Evolutionary conservation across 1,139 yeast species (phyloP), one percentile per base, ranked within the genome.

Genomic region (Yamadazyma epiphylla): DNA sequence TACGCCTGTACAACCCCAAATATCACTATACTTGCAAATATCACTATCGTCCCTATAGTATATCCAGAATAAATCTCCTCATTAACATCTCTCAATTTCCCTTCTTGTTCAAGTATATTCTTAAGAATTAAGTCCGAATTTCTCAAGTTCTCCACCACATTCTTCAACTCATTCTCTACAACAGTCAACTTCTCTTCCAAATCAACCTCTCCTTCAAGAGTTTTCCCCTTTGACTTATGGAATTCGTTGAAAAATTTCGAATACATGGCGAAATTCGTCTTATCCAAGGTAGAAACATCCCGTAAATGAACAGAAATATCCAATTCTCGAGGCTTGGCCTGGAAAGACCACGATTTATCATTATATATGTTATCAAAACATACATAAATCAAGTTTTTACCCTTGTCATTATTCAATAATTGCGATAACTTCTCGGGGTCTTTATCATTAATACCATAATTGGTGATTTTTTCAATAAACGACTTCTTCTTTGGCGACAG

Each of bases 331-430:
- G 44, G 26, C 21, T 39, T 36, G 5, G 70, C 66, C 13, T 48
- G 44, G 42, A 64, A 68, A 14, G 70, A 56, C 73, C 73, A 68
- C 10, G 69, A 61, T 39, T 59, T 59, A 42, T 68, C 74, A 29
- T 46, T 46, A 45, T 58, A 67, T 21, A 66, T 35, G 39, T 68
- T 68, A 45, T 68, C 72, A 43, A 67, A 66, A 42, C 74, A 68
- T 16, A 68, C 49, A 38, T 63, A 55, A 13, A 67, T 53, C 23
- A 52, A 43, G 4, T 64, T 58, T 30, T 51, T 52, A 5, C 60
- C 65, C 19, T 45, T 39, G 30, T 47, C 45, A 24, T 49, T 44
- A 25, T 48, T 42, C 32, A 57, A 37, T 5, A 51, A 31, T 23
- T 51, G 48, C 8, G 44, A 31, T 15, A 39, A 38, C 25, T 40